Evolutionary conservation across 1,284 basidiomycete genomes (phyloP), one percentile per base, ranked within the genome.

Genomic region (Microbotryum silenes-acaulis): DNA sequence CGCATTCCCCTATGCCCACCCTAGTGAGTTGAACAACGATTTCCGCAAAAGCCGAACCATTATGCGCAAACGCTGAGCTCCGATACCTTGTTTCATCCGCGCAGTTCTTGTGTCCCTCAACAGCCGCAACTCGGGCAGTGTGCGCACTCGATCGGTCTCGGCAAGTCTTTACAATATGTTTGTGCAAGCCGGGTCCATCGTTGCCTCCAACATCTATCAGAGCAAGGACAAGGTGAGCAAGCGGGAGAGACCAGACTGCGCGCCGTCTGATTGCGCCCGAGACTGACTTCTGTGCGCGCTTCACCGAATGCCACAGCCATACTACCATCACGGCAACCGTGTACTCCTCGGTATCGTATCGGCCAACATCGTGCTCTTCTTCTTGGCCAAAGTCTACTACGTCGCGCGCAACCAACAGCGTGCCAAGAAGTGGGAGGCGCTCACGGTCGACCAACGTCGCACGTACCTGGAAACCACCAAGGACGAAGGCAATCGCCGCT

Each of bases 111-210:
- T 68, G 8, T 54, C 57, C 0, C 65, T 62, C 66, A 27, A 42
- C 4, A 63, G 61, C 2, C 21, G 60, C 4, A 70, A 70, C 52
- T 44, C 60, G 1, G 64, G 66, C 0, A 53, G 54, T 1, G 70
- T 71, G 6, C 53, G 64, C 4, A 68, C 70, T 1, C 60, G 70
- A 1, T 63, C 66, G 4, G 61, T 71, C 23, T 62, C 63, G 0
- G 63, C 69, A 2, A 57, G 63, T 14, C 18, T 64, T 3, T 71
- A 70, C 54, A 70, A 70, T 54, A 69, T 71, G 57, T 33, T 48
- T 33, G 67, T 69, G 16, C 65, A 65, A 33, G 25, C 52, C 14
- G 37, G 44, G 20, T 57, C 21, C 25, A 56, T 56, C 47, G 51
- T 56, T 44, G 37, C 48, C 2, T 14, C 48, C 37, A 56, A 57